Percentiles rank a stretch among this genome's conserved stretches.
phyloP scores from a whole-genome alignment of 2,329 filamentous ascomycete genomes.

The Daldinia sp. region DNA sequence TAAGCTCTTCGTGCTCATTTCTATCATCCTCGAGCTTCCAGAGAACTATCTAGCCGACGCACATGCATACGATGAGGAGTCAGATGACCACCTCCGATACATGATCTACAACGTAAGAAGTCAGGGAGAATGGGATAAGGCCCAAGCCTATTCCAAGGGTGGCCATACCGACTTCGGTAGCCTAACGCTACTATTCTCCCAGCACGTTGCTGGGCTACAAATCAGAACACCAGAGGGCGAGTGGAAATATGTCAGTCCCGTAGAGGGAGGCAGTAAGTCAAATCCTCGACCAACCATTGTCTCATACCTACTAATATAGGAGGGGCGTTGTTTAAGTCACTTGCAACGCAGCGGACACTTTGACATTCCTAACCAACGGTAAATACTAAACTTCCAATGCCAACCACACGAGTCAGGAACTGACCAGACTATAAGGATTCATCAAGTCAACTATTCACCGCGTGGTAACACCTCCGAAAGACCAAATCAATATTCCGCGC shows the following conservation, averaged over 20 bases:
- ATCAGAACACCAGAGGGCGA: constrained; percentile 54
- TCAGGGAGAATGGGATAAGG: constrained; percentile 46
- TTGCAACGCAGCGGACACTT: constrained; percentile 57
- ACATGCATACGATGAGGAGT: constrained; percentile 41
- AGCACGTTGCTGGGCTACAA: constrained; percentile 63
- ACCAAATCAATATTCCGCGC: constrained; percentile 38
- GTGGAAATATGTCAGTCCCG: constrained; percentile 45
- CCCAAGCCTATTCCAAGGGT: constrained; percentile 52
- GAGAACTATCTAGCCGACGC: constrained; percentile 40
- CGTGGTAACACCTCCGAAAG: constrained; percentile 41
- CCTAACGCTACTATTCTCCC: constrained; percentile 63
- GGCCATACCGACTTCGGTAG: constrained; percentile 49
- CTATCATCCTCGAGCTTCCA: constrained; percentile 46
- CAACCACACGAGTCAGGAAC: constrained; percentile 38
- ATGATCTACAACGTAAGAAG: constrained; percentile 43
- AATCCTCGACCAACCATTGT: background rate
- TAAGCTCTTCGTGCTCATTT: constrained; percentile 59
- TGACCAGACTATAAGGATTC: constrained; percentile 38
- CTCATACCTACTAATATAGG: background rate
- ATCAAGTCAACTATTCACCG: constrained; percentile 43
- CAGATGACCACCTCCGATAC: constrained; percentile 43
- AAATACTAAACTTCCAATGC: constrained; percentile 16
- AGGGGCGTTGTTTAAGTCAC: constrained; percentile 48
- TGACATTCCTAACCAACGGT: constrained; percentile 52
- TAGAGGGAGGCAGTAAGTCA: constrained; percentile 40